Evolutionary conservation across 805 yeast species (phyloP), one percentile per base, ranked within the genome.

Genomic region (Saccharomycopsis oosterbeekiorum): DNA sequence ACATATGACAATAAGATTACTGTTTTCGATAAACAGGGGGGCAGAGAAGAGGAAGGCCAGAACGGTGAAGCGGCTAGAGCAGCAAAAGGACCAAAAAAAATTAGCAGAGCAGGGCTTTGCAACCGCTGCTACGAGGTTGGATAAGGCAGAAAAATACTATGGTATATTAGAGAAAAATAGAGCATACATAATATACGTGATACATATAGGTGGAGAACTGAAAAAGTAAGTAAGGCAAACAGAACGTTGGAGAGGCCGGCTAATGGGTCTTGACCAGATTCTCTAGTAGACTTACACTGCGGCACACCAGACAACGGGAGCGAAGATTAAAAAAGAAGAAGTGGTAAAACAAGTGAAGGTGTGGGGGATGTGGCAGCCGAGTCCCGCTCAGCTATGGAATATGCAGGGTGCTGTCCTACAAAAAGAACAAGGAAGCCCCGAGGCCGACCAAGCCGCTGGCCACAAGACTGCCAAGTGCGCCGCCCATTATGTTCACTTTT

Each of bases 371-470:
- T 6, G 21, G 50, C 50, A 47, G 34, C 53, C 21, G 53, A 47
- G 53, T 21, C 53, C 53, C 2, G 53, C 53, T 47, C 53, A 47
- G 34, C 34, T 29, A 3, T 29, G 6, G 34, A 29, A 6, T 29
- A 29, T 29, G 34, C 34, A 29, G 34, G 6, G 6, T 29, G 34
- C 34, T 29, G 34, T 29, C n/a, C 53, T 53, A 60, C 36, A 57
- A 50, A 29, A 39, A 39, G 47, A 61, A 43, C 26, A 61, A 19
- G 12, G 59, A 29, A 42, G 56, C 56, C 39, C 61, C 64, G 10
- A 61, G 50, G n/a, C 61, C 64, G 36, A 58, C 59, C 62, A 61
- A 55, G 14, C 61, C 64, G 21, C 59, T 43, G 17, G 19, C 59
- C 21, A 55, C 40, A 56, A 59, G 41, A 21, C 59, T 62, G n/a